These are phyloP conservation scores for Ceratobasidium sp. DNA, from an alignment of 1,284 basidiomycete species.

Conservation along the genomic window DNA sequence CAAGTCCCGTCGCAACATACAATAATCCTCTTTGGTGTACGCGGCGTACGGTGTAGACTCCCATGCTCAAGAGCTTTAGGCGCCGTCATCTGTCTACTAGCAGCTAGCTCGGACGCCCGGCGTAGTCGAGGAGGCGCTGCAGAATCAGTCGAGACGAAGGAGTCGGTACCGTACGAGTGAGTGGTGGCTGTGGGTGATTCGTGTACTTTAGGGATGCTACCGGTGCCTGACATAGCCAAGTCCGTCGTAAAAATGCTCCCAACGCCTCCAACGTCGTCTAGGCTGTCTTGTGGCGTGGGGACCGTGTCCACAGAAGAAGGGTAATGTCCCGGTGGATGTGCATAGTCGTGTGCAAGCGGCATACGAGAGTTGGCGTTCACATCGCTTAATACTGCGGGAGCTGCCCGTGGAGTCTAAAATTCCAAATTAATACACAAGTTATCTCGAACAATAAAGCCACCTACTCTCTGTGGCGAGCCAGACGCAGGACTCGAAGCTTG, in stretches of 20 bases:
- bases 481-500: not conserved
- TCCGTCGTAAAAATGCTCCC: not conserved
- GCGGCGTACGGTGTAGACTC: conserved; percentile 13
- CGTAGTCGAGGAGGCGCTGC: conserved; percentile 27
- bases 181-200: conserved; percentile 31
- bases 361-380: not conserved
- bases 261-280: conserved; percentile 34
- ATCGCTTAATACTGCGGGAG: conserved; percentile 26
- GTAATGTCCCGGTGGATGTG: conserved; percentile 27
- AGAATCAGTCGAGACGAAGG: conserved; percentile 42
- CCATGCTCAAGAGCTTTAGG: conserved; percentile 43
- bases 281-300: conserved; percentile 18
- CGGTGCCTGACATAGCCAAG: not conserved
- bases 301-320: conserved; percentile 24
- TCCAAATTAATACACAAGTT: not conserved
- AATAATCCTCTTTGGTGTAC: conserved; percentile 42
- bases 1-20: conserved; percentile 43
- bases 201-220: conserved; percentile 29
- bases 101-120: conserved; percentile 29
- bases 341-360: conserved; percentile 10
- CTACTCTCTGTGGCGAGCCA: conserved; percentile 15
- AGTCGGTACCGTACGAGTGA: conserved; percentile 28
- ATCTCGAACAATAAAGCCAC: not conserved
- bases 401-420: conserved; percentile 26
- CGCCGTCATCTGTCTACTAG: conserved; percentile 38